A percentile compares a stretch with the other conserved stretches of the same genome.
Conservation (phyloP, 163 green algal species). For the Coccomyxa subellipsoidea region DNA sequence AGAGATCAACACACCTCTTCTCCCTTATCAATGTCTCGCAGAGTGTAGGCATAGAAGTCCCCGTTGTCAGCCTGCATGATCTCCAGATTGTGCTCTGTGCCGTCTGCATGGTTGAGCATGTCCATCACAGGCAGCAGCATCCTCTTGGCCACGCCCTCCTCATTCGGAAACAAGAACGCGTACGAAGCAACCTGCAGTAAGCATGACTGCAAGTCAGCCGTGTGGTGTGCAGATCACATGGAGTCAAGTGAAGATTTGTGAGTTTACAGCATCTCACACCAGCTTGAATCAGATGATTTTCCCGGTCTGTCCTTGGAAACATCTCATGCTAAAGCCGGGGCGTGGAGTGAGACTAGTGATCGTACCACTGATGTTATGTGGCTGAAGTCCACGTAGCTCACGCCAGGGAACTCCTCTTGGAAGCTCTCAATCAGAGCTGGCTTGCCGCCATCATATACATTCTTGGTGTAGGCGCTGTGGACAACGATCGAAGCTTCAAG, state of each 20-base stretch:
- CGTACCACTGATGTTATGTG: background rate
- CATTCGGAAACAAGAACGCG: background rate
- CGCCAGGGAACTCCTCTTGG: background rate
- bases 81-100: background rate
- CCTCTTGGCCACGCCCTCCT: background rate
- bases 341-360: too few relatives aligned
- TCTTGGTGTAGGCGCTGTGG: background rate
- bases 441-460: background rate
- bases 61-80: background rate
- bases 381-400: background rate
- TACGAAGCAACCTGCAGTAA: background rate
- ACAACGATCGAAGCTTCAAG: background rate
- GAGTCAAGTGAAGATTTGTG: too few relatives aligned
- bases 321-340: too few relatives aligned
- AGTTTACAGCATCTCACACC: too few relatives aligned
- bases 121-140: constrained; percentile 1
- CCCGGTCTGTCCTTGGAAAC: too few relatives aligned
- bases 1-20: background rate
- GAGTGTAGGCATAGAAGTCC: constrained; percentile 8
- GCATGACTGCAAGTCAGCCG: too few relatives aligned
- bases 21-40: background rate
- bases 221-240: too few relatives aligned
- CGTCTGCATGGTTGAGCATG: background rate
- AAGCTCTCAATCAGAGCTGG: background rate
- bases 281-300: too few relatives aligned